These are phyloP conservation scores for Zelopaecilomyces penicillatus DNA, from an alignment of 2,329 filamentous ascomycete species.

Conservation along the genomic window DNA sequence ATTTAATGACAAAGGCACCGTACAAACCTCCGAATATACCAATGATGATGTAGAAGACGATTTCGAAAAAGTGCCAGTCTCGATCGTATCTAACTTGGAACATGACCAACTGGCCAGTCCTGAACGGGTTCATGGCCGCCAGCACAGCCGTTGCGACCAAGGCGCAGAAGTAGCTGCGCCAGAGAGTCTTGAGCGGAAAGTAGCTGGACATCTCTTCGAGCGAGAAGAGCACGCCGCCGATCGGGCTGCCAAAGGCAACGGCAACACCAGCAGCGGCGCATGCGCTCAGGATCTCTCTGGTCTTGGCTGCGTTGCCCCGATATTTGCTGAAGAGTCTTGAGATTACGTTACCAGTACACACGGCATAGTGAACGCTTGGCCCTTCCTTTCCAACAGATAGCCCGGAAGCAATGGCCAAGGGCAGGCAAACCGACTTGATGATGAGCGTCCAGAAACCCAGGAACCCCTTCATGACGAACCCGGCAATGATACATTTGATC, in stretches of 20 bases:
- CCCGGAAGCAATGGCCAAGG: slow-evolving; percentile 86
- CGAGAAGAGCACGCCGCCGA: slow-evolving; percentile 92
- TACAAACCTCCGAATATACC: slow-evolving; percentile 92
- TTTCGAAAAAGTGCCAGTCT: slow-evolving; percentile 95
- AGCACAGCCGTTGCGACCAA: slow-evolving; percentile 88
- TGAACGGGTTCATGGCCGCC: slow-evolving; percentile 93
- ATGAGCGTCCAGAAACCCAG: slow-evolving; percentile 82
- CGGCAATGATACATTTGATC: slow-evolving; percentile 98
- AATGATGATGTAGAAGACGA: slow-evolving; percentile 84
- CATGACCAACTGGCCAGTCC: slow-evolving; percentile 97
- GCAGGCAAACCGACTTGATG: slow-evolving; percentile 89
- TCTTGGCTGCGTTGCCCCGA: slow-evolving; percentile 83
- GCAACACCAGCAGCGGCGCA: slow-evolving; percentile 92
- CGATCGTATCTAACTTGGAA: slow-evolving; percentile 95
- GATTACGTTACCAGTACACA: slow-evolving; percentile 95
- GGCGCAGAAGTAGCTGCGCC: slow-evolving; percentile 97
- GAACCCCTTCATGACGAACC: slow-evolving; percentile 99
- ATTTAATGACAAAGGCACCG: slow-evolving; percentile 94
- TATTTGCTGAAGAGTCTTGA: slow-evolving; percentile 91
- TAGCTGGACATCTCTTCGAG: slow-evolving; percentile 96
- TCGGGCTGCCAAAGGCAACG: slow-evolving; percentile 94
- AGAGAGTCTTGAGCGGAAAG: slow-evolving; percentile 94
- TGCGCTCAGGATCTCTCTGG: slow-evolving; percentile 86
- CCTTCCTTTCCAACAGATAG: slow-evolving; percentile 95
- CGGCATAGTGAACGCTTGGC: slow-evolving; percentile 96